A percentile compares a stretch with the other conserved stretches of the same genome.
Evolutionary conservation across 441 rosid genomes (phyloP).

Genomic region (Sinapis alba): DNA sequence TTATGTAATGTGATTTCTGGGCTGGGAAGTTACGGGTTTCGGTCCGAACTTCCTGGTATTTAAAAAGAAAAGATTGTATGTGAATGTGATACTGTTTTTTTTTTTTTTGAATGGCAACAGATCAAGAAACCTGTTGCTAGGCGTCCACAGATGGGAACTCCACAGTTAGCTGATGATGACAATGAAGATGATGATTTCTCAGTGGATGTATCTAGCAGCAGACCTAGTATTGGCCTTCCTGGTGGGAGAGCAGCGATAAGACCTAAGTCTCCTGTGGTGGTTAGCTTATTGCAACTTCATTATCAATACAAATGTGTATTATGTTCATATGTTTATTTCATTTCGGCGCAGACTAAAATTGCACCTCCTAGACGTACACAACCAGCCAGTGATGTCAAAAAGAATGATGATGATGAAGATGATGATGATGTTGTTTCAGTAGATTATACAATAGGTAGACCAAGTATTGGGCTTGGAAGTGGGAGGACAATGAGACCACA

Average conservation of each 20-base stretch:
- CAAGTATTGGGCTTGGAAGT: constrained; percentile 54
- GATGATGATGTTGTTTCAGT: constrained; percentile 36
- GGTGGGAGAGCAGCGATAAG: constrained; percentile 45
- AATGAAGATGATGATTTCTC: constrained; percentile 47
- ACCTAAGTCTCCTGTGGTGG: constrained; percentile 49
- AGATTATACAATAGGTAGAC: constrained; percentile 36
- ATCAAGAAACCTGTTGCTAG: constrained; percentile 36
- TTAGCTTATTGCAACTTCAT: background rate
- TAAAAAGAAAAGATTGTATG: background rate
- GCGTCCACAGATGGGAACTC: constrained; percentile 38
- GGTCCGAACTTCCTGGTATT: too few relatives aligned
- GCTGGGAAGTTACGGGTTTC: too few relatives aligned
- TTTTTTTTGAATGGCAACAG: constrained; percentile 33
- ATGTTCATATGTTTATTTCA: background rate
- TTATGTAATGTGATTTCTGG: too few relatives aligned
- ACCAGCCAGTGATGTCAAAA: constrained; percentile 22
- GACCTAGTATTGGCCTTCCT: constrained; percentile 47
- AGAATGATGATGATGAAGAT: constrained; percentile 25
- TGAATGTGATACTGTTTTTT: background rate
- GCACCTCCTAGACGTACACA: constrained; percentile 36
- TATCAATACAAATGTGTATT: background rate
- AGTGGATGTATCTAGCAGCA: constrained; percentile 37
- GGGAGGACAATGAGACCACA: constrained; percentile 46
- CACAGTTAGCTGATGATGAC: constrained; percentile 43
- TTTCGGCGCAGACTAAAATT: constrained; percentile 29